These are phyloP conservation scores for Fraxinus excelsior DNA, from an alignment of 257 asterid species.

Conservation along the genomic window DNA sequence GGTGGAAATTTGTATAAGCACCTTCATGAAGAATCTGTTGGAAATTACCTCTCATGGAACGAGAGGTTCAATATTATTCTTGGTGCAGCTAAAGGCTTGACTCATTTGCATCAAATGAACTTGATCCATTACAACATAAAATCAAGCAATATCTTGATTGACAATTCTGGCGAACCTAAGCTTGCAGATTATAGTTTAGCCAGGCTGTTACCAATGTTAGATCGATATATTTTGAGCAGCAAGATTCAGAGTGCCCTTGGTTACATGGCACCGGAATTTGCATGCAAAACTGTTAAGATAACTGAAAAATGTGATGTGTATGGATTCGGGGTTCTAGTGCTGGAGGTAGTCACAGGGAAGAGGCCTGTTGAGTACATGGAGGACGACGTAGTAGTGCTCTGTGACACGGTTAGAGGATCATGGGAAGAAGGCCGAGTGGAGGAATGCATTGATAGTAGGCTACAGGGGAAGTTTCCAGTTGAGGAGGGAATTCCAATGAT, in stretches of 20 bases:
- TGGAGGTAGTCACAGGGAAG: conserved; percentile 76
- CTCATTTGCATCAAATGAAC: conserved; percentile 72
- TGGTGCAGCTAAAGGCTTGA: conserved; percentile 75
- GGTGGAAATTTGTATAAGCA: conserved; percentile 81
- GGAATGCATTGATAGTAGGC: conserved; percentile 67
- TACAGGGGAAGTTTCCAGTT: conserved; percentile 70
- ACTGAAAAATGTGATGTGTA: conserved; percentile 88
- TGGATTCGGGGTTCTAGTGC: conserved; percentile 82
- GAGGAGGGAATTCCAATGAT: conserved; percentile 86
- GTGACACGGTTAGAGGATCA: conserved; percentile 89
- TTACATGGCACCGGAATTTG: conserved; percentile 93
- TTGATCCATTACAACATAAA: conserved; percentile 82
- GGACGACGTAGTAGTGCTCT: conserved; percentile 88
- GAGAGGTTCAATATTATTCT: conserved; percentile 72
- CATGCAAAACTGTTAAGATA: conserved; percentile 78
- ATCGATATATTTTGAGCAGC: conserved; percentile 79
- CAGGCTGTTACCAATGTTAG: conserved; percentile 70
- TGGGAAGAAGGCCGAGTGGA: conserved; percentile 74
- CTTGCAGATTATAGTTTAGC: conserved; percentile 85
- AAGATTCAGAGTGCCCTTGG: conserved; percentile 93
- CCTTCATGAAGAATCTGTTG: conserved; percentile 68
- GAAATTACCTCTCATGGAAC: conserved; percentile 60
- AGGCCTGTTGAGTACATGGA: conserved; percentile 95
- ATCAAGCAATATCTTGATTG: conserved; percentile 76
- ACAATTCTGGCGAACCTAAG: conserved; percentile 65